Percentiles rank a stretch among this genome's conserved stretches.
These are phyloP conservation scores for Bodo saltans DNA, from an alignment of 78 protist genomes.

Conservation along the genomic window DNA sequence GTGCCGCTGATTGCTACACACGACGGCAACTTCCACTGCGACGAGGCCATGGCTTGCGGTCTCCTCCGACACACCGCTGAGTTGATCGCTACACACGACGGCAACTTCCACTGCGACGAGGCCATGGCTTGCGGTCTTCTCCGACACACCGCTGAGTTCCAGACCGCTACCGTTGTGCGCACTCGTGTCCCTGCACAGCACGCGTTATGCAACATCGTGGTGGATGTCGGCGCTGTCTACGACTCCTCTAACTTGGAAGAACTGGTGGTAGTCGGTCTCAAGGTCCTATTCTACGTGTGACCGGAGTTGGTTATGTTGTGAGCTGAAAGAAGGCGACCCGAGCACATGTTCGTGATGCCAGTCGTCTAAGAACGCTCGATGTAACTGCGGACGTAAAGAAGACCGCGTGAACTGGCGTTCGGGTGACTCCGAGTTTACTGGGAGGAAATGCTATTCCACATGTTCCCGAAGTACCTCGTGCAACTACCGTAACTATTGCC, in stretches of 20 bases:
- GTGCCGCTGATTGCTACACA: conserved; percentile 57
- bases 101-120: conserved; percentile 85
- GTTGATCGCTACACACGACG: conserved; percentile 67
- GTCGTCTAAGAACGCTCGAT: too few species aligned
- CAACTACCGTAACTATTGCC: too few species aligned
- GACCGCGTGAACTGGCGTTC: too few species aligned
- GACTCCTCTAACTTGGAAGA: conserved; percentile 52
- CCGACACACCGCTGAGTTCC: conserved; percentile 31
- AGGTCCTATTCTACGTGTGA: too few species aligned
- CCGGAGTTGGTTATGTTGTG: too few species aligned
- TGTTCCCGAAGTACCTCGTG: too few species aligned
- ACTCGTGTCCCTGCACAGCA: conserved; percentile 60
- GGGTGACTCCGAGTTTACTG: too few species aligned
- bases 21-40: conserved; percentile 78
- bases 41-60: conserved; percentile 80
- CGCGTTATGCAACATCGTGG: conserved; percentile 42
- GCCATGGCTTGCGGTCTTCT: conserved; percentile 76
- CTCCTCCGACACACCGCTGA: conserved; percentile 51
- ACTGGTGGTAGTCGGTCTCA: neutral
- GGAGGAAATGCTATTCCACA: too few species aligned
- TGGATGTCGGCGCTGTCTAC: conserved; percentile 85
- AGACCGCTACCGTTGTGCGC: conserved; percentile 53
- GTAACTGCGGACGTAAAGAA: too few species aligned
- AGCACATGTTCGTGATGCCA: too few species aligned
- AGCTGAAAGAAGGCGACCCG: too few species aligned